phyloP scores from a whole-genome alignment of 176 grass and related monocot genomes.

The maize (Zea mays) region Zm-B73-REFERENCE-NAM-5.0 NC_050104.1:109951501-109952000 shows the following conservation, averaged over 20 bases:
- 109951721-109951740: constrained; percentile 7
- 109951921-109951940: constrained; percentile 15
- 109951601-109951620: constrained; percentile 32
- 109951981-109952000: not conserved
- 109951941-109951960: constrained; percentile 19
- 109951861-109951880: constrained; percentile 49
- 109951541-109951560: constrained; percentile 1
- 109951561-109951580: not conserved
- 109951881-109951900: constrained; percentile 8
- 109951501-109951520: constrained; percentile 5
- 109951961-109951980: not conserved
- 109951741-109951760: not conserved
- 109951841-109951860: constrained; percentile 52
- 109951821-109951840: constrained; percentile 67
- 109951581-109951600: not conserved
- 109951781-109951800: not conserved
- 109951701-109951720: not conserved
- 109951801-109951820: constrained; percentile 58
- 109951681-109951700: not conserved
- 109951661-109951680: constrained; percentile 19
- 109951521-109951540: not conserved
- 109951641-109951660: not conserved
- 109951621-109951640: constrained; percentile 41
- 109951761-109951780: constrained; percentile 19
- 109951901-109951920: constrained; percentile 42